Conservation (phyloP, 345 rosid species). For the Hibiscus trionum region DNA sequence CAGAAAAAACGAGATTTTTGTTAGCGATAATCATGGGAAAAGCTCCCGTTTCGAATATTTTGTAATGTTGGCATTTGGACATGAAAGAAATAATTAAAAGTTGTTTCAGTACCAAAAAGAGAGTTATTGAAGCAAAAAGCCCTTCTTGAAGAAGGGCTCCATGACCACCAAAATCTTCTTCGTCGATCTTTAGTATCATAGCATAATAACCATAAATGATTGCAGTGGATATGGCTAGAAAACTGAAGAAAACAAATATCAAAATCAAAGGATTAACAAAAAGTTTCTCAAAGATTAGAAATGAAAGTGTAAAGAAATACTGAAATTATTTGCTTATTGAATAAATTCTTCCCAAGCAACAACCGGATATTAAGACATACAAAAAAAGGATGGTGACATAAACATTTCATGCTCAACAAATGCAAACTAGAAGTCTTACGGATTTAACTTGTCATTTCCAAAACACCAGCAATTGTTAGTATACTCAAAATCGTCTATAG, state of each 20-base stretch:
- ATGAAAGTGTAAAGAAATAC: not conserved
- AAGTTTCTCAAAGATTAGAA: not conserved
- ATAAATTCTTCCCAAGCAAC: not conserved
- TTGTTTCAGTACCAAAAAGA: constrained; percentile 60
- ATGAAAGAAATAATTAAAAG: constrained; percentile 5
- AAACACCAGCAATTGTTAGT: not conserved
- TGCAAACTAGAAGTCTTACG: not conserved
- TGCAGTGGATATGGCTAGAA: constrained; percentile 62
- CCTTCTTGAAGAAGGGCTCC: constrained; percentile 94
- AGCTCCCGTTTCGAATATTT: not conserved
- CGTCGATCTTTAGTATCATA: constrained; percentile 75
- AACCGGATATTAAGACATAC: not conserved
- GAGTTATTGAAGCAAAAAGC: constrained; percentile 76
- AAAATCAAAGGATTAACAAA: not conserved
- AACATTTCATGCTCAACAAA: not conserved
- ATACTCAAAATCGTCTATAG: not conserved
- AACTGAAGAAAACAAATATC: constrained; percentile 38
- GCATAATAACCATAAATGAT: constrained; percentile 77
- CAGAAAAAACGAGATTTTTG: constrained; percentile 6
- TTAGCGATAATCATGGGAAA: constrained; percentile 14
- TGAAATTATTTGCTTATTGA: not conserved
- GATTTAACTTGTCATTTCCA: not conserved
- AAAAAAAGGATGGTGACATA: not conserved
- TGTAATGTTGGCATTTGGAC: not conserved
- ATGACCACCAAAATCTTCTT: constrained; percentile 94